Base-by-base conservation (phyloP, 108 stramenopile species). In the Skeletonema costatum region DNA sequence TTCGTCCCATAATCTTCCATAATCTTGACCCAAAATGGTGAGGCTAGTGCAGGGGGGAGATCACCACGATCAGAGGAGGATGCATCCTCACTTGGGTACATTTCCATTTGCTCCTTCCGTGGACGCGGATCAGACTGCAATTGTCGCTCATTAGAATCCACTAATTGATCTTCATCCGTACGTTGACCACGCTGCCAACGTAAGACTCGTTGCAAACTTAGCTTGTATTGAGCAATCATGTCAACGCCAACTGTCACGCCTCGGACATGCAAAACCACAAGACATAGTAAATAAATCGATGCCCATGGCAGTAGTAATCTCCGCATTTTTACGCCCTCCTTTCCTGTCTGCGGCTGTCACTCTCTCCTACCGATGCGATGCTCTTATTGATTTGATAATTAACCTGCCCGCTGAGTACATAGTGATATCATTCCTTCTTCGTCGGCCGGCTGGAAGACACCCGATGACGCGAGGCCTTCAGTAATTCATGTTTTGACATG, bases 21-120 rank as follows among this genome's bases (percentile, higher is more conserved):
- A n/a, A 82, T 73, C 9, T 67, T 65, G 6, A 64, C 61, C 81
- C 81, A 82, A 65, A 65, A 72, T 19, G 75, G 75, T 12, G 70
- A 72, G 61, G 60, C 60, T 38, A 72, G 35, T 11, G 19, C 41
- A 7, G 63, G 63, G 2, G 63, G 32, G 7, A 64, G 36, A 64
- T 46, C 4, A 13, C 10, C 13, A 33, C 32, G 25, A 4, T n/a
- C 32, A 14, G 32, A 5, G 60, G 21, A 61, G 44, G 44, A 0
- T 46, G 44, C 44, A 41, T 41, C 39, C 10, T 41, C 39, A 41
- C 33, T 35, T 5, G 4, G 33, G 33, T 35, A 1, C 33, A 35
- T 35, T 35, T 25, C 25, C 25, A 41, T 41, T 0, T 41, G 11
- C 39, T 41, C 39, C 39, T 41, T 41, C 11, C 39, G 9, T 41